Percentiles rank a stretch among this genome's conserved stretches.
Conservation (phyloP, 2,329 filamentous ascomycete genomes). For the Aspergillus eucalypticola region DNA sequence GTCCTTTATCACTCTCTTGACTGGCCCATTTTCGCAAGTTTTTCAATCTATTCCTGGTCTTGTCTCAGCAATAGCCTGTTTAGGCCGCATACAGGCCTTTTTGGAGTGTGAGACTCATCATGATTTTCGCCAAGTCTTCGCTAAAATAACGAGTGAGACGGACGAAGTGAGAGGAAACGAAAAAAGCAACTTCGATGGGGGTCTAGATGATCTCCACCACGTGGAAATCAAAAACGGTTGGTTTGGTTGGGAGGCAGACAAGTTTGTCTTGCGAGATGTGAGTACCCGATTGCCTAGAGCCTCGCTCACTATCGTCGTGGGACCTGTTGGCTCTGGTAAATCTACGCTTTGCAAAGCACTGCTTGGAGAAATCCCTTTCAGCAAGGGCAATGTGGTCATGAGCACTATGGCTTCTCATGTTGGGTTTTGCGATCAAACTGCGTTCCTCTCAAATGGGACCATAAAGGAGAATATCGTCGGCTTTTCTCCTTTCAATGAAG, state of each 20-base stretch:
- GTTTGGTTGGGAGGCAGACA: constrained; percentile 8
- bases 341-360: constrained; percentile 36
- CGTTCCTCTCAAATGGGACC: constrained; percentile 20
- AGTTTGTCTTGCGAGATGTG: constrained; percentile 20
- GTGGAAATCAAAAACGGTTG: constrained; percentile 13
- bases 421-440: constrained; percentile 24
- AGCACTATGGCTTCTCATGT: not conserved
- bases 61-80: constrained; percentile 12
- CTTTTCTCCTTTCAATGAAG: constrained; percentile 3
- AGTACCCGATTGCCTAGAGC: constrained; percentile 9
- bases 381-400: constrained; percentile 19
- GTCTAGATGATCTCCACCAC: not conserved
- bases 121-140: not conserved
- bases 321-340: constrained; percentile 46
- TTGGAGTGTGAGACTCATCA: constrained; percentile 17
- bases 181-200: not conserved
- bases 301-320: constrained; percentile 33
- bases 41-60: constrained; percentile 24
- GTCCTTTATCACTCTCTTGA: constrained; percentile 25
- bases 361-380: constrained; percentile 36
- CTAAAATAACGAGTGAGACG: not conserved
- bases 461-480: constrained; percentile 23
- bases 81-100: constrained; percentile 29
- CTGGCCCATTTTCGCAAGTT: constrained; percentile 13
- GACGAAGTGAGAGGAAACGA: not conserved